Evolutionary conservation across 768 basidiomycete species (phyloP), one percentile per base, ranked within the genome.

Genomic region (Leucosporidium creatinivorum): DNA sequence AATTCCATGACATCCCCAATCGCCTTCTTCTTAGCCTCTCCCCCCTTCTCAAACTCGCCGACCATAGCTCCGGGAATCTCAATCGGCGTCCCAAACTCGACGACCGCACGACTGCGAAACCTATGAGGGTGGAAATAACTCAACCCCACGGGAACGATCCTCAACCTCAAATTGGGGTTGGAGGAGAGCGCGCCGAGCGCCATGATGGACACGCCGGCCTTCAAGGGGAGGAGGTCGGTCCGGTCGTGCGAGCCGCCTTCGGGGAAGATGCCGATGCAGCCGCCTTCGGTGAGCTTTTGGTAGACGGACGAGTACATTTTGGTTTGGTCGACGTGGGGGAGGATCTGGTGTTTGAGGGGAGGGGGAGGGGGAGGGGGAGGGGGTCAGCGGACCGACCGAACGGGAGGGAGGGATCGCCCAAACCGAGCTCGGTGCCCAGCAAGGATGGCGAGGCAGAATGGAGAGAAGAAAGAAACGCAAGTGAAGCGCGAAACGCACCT

Each of bases 231-330:
- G 59, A 98, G 83, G 78, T 98, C 93, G 13, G 91, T 93, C 50
- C 96, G 87, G 79, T 99, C 96, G 78, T 99, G 96, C 66, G 93
- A 97, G 64, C 96, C 96, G 73, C 96, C 94, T 87, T 98, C 96
- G 49, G 96, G 96, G 76, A 98, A 98, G 70, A 99, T 97, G 56
- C 96, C 93, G 69, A 99, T 93, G 71, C 87, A 86, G 19, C 91
- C 91, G 13, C 91, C 91, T 65, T 88, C 85, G 65, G 85, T 89
- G 64, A 98, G 80, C 64, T 85, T 84, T 76, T 91, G 83, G 78
- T 96, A 99, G 7, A 98, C 96, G 67, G 90, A 83, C 23, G 87
- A 85, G 78, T 98, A 99, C 87, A 96, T 97, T 61, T 90, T 85
- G 69, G 89, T 85, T 77, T 98, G 96, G 80, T 99, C 89, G 69